These are phyloP conservation scores for Sutorius australiensis DNA, from an alignment of 768 basidiomycete genomes.

Conservation along the genomic window DNA sequence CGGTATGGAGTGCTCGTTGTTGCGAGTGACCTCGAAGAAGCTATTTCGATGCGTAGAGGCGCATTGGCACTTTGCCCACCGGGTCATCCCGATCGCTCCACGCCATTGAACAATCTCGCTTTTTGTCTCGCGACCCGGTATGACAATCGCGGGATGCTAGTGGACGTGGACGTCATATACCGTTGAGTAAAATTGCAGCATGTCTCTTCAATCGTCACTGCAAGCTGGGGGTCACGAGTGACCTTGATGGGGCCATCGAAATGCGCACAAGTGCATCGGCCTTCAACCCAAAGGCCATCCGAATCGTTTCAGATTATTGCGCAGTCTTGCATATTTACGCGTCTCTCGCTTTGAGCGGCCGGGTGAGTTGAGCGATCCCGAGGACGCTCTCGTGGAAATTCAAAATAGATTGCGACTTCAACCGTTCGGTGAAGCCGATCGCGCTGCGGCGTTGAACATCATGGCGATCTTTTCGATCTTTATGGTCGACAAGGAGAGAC, in stretches of 20 bases:
- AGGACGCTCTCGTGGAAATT: neutral
- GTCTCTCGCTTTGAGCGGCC: neutral
- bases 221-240: neutral
- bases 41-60: slow-evolving; percentile 11
- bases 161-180: neutral
- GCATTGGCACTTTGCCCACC: neutral
- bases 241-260: neutral
- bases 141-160: neutral
- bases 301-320: neutral
- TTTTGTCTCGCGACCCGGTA: slow-evolving; percentile 1
- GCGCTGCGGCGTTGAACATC: neutral
- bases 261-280: neutral
- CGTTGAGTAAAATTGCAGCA: neutral
- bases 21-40: slow-evolving; percentile 17
- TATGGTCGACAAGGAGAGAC: neutral
- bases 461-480: neutral
- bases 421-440: neutral
- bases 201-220: neutral
- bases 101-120: neutral
- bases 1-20: neutral
- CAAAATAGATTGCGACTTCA: neutral
- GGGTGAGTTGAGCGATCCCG: neutral
- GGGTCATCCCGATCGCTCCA: neutral
- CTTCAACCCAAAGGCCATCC: neutral
- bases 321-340: neutral